A percentile compares a stretch with the other conserved stretches of the same genome.
Evolutionary conservation across 306 rosid genomes (phyloP).

Genomic region (Elaeagnus macrophylla): DNA sequence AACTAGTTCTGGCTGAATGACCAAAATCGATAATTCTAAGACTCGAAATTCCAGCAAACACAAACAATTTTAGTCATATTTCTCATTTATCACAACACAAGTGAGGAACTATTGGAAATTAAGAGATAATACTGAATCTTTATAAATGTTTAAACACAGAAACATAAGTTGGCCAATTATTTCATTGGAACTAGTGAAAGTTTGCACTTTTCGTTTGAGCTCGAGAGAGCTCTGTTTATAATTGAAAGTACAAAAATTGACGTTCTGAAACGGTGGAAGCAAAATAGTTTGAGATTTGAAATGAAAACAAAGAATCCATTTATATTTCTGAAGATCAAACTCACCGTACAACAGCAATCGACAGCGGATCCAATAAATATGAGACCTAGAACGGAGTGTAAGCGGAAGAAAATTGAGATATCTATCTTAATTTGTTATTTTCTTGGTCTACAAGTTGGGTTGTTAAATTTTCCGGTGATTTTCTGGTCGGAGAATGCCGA

Average conservation of each 20-base stretch:
- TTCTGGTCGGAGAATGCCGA: too few relatives aligned
- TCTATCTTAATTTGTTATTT: too few relatives aligned
- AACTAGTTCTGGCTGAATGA: background rate
- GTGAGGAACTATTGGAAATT: background rate
- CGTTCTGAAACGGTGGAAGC: background rate
- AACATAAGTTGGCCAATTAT: background rate
- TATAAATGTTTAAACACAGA: background rate
- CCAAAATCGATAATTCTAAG: background rate
- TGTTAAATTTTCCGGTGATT: too few relatives aligned
- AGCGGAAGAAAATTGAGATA: too few relatives aligned
- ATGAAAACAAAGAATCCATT: background rate
- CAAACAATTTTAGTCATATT: background rate
- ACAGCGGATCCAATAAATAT: background rate
- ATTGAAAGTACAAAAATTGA: background rate
- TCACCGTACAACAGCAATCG: constrained; percentile 4
- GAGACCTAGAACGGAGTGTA: background rate
- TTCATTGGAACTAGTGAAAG: background rate
- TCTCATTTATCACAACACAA: background rate
- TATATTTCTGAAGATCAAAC: background rate
- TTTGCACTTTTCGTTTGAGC: background rate
- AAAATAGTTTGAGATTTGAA: background rate
- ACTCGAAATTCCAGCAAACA: background rate
- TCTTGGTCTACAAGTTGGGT: too few relatives aligned
- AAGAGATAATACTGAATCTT: background rate
- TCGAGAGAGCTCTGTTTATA: background rate